Conservation (phyloP, 1,284 basidiomycete genomes). For the Wolfiporia cocos region DNA sequence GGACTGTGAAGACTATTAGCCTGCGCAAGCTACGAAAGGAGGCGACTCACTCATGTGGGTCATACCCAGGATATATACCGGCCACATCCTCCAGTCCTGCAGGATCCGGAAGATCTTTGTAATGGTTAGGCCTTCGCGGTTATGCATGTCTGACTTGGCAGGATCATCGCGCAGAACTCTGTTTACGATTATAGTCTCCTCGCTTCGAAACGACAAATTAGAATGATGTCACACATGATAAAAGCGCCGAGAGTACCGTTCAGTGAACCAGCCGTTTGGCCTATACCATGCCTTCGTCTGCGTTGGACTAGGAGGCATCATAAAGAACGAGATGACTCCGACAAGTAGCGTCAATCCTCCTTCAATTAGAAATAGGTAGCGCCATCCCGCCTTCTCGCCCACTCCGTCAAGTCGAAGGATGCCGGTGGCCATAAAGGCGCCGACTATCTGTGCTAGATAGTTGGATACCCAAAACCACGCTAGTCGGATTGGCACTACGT, state of each 20-base stretch:
- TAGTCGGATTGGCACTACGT: constrained; percentile 51
- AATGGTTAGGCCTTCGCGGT: constrained; percentile 60
- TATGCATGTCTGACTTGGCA: constrained; percentile 73
- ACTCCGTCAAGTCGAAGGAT: constrained; percentile 56
- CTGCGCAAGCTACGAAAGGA: no score
- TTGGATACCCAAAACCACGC: constrained; percentile 66
- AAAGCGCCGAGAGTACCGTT: constrained; percentile 23
- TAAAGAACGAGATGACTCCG: constrained; percentile 59
- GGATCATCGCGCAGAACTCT: constrained; percentile 70
- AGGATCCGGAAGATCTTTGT: constrained; percentile 50
- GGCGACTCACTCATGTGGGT: constrained; percentile 28
- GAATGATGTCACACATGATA: background rate
- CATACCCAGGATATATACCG: constrained; percentile 53
- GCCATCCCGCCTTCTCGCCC: constrained; percentile 52
- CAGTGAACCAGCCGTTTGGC: constrained; percentile 67
- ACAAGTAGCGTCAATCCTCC: constrained; percentile 48
- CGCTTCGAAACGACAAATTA: constrained; percentile 10
- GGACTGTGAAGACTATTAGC: constrained; percentile 42
- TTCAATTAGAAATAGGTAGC: constrained; percentile 50
- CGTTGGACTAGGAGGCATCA: constrained; percentile 65
- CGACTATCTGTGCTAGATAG: constrained; percentile 42
- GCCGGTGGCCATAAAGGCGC: constrained; percentile 61
- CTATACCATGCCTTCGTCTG: constrained; percentile 64
- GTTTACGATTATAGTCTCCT: constrained; percentile 39
- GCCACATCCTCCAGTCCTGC: constrained; percentile 67